phyloP scores from a whole-genome alignment of 2,329 filamentous ascomycete genomes.

The Xylariales sp. region DNA sequence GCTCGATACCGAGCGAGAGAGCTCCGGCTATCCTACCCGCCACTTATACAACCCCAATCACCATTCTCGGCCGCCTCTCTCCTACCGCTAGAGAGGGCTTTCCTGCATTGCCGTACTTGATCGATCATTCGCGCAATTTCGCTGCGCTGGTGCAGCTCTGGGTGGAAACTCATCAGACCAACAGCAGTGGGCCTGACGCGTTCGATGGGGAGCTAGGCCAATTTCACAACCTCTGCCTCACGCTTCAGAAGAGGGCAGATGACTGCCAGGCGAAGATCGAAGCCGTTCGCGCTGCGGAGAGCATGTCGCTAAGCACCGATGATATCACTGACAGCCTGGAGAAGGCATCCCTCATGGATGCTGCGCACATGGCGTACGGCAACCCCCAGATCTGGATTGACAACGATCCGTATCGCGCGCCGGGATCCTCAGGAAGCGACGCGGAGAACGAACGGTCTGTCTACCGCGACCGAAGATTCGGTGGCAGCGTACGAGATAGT shows the following conservation, averaged over 20 bases:
- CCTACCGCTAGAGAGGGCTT: slow-evolving; percentile 85
- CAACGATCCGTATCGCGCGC: slow-evolving; percentile 29
- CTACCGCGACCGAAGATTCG: slow-evolving; percentile 15
- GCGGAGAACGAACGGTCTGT: slow-evolving; percentile 21
- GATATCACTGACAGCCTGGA: slow-evolving; percentile 46
- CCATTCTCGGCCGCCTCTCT: slow-evolving; percentile 79
- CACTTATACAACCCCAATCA: slow-evolving; percentile 87
- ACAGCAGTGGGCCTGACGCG: slow-evolving; percentile 25
- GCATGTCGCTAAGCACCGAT: slow-evolving; percentile 24
- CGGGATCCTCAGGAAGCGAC: slow-evolving; percentile 50
- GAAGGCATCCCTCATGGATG: slow-evolving; percentile 33
- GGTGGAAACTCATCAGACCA: slow-evolving; percentile 52
- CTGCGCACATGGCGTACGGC: slow-evolving; percentile 30
- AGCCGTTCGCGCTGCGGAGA: slow-evolving; percentile 34
- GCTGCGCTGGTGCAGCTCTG: slow-evolving; percentile 79
- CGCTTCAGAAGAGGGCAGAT: slow-evolving; percentile 46
- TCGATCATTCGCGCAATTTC: slow-evolving; percentile 83
- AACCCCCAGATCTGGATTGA: slow-evolving; percentile 28
- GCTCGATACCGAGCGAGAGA: slow-evolving; percentile 72
- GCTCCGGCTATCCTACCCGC: slow-evolving; percentile 65
- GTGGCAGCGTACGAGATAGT: slow-evolving; percentile 15
- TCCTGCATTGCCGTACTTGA: slow-evolving; percentile 85
- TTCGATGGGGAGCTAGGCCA: slow-evolving; percentile 49
- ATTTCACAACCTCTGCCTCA: slow-evolving; percentile 48
- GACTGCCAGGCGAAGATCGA: slow-evolving; percentile 48